phyloP scores from a whole-genome alignment of 768 basidiomycete species.

The Lanmaoa pseudosensibilis region DNA sequence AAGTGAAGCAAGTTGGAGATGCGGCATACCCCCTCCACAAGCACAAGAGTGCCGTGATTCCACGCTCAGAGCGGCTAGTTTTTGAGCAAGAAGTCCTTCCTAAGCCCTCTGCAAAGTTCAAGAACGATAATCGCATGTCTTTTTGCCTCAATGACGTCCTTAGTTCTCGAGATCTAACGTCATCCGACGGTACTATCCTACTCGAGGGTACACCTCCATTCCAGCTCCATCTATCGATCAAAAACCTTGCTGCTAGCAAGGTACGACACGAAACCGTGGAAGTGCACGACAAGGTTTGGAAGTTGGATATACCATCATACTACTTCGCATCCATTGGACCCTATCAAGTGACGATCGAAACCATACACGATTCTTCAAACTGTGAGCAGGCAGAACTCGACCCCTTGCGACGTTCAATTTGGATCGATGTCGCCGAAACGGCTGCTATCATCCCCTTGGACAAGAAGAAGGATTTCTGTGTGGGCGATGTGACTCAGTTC shows the following conservation, averaged over 20 bases:
- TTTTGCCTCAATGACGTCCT: constrained; percentile 78
- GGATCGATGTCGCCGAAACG: constrained; percentile 95
- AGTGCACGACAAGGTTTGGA: constrained; percentile 60
- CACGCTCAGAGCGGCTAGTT: constrained; percentile 64
- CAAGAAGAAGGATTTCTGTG: constrained; percentile 77
- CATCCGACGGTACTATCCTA: constrained; percentile 54
- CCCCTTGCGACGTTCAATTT: constrained; percentile 58
- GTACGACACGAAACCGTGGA: constrained; percentile 57
- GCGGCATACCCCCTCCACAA: constrained; percentile 77
- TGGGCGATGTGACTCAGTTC: constrained; percentile 88
- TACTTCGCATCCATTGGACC: constrained; percentile 77
- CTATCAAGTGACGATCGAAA: constrained; percentile 76
- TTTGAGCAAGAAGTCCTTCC: constrained; percentile 85
- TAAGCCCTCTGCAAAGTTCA: constrained; percentile 81
- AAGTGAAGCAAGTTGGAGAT: constrained; percentile 88
- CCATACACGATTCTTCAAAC: constrained; percentile 74
- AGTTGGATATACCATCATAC: constrained; percentile 66
- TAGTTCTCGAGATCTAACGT: constrained; percentile 49
- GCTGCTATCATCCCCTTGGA: constrained; percentile 89
- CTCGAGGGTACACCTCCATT: constrained; percentile 89
- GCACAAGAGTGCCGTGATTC: constrained; percentile 60
- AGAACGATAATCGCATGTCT: constrained; percentile 58
- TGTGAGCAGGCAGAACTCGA: constrained; percentile 77
- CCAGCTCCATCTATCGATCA: constrained; percentile 69
- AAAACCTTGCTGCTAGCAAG: constrained; percentile 71